Evolutionary conservation across 257 asterid genomes (phyloP), one percentile per base, ranked within the genome.

Genomic region (Ajuga chamaepitys): DNA sequence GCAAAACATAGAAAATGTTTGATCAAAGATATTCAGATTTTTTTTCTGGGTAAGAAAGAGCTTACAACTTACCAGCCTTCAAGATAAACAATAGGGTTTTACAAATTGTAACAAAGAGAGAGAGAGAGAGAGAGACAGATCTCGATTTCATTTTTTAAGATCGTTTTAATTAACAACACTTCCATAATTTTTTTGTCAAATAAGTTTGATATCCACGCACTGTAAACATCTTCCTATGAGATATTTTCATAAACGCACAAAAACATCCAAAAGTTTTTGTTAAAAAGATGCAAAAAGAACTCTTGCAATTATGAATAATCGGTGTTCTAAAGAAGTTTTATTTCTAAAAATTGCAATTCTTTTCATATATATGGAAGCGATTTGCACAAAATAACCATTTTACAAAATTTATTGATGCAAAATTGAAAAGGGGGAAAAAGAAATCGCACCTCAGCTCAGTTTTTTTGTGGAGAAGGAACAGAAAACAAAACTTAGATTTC

Each of bases 371-470:
- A 22, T 11, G 55, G 34, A 26, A 9, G 20, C 20, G 14, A 26
- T 2, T 35, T 28, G 14, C 66, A 48, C 22, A 53, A 56, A 60
- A 57, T 7, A 30, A 9, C 50, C 24, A 64, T 3, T n/a, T n/a
- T 2, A 34, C n/a, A 35, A 5, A n/a, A 34, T 22, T 26, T 13
- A 46, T 42, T 26, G 2, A 42, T 40, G 41, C 58, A 20, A 40
- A 21, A 7, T n/a, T n/a, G 13, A 12, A 20, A 40, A 12, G 12
- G 24, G 12, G 24, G 17, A 5, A 62, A 63, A 21, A 25, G 12
- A 55, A 20, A 14, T n/a, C 59, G 44, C 35, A 74, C 67, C 77
- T 66, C 14, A 22, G 4, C 9, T 77, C 74, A 64, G 68, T 35
- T 58, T 64, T 58, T 64, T 40, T 3, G 42, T 13, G 7, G 24